Evolutionary conservation across 306 rosid species (phyloP).

Genomic region (Castanea mollissima): DNA sequence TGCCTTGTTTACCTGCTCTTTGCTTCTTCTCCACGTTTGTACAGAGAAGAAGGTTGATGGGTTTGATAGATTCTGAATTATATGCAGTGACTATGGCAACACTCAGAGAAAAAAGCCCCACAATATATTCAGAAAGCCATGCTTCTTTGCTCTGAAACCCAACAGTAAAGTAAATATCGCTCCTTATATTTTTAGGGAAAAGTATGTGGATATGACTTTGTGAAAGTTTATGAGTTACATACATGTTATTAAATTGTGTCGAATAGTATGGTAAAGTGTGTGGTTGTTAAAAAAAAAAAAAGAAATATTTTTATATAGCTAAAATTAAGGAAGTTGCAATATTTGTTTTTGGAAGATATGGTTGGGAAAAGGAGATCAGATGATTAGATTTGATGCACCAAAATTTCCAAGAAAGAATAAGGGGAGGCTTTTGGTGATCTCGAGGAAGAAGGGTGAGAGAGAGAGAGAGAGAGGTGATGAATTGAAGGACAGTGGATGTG

Average conservation of each 20-base stretch:
- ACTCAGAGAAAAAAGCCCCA: constrained; percentile 19
- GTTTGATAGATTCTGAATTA: constrained; percentile 63
- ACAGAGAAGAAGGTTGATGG: constrained; percentile 64
- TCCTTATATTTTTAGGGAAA: background rate
- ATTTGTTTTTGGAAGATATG: constrained; percentile 21
- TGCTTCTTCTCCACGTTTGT: constrained; percentile 77
- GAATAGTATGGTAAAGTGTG: too few relatives aligned
- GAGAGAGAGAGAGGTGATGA: constrained; percentile 29
- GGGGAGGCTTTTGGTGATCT: constrained; percentile 41
- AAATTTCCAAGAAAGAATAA: constrained; percentile 42
- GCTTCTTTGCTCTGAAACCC: constrained; percentile 33
- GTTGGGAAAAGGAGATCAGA: constrained; percentile 40
- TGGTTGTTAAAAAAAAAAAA: too few relatives aligned
- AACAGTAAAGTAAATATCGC: constrained; percentile 10
- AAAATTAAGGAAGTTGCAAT: constrained; percentile 32
- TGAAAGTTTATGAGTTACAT: too few relatives aligned
- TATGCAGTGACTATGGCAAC: constrained; percentile 25
- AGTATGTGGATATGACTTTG: too few relatives aligned
- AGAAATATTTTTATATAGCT: background rate
- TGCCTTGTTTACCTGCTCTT: constrained; percentile 41
- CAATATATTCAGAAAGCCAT: constrained; percentile 38
- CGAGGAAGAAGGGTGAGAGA: constrained; percentile 34
- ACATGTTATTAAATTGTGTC: too few relatives aligned
- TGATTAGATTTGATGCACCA: constrained; percentile 45
- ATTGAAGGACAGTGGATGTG: constrained; percentile 50